Evolutionary conservation across 176 grass and related monocot genomes (phyloP), one percentile per base, ranked within the genome.

Genomic region (Alloteropsis semialata): DNA sequence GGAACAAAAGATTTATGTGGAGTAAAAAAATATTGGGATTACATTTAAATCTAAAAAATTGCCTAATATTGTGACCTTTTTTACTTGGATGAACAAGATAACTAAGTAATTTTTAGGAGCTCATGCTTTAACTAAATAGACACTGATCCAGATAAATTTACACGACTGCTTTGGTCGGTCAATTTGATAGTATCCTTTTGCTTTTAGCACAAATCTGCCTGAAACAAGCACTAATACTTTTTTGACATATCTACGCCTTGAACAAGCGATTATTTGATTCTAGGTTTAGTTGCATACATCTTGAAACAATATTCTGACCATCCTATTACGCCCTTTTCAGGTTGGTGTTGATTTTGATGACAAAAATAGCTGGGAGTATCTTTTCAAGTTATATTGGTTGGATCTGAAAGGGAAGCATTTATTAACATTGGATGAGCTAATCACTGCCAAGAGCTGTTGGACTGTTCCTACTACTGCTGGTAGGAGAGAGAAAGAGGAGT

Each of bases 331-430:
- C 48, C 22, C 42, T 39, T 81, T 71, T 38, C 85, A 99, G 97
- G 88, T 81, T 87, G 85, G 34, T 19, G 89, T 99, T 84, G 97
- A 99, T 85, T 99, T 99, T 83, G 91, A 99, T 78, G 97, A 99
- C 71, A 83, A 90, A 85, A 92, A 84, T 89, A 99, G 89, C 78
- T 99, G 97, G 97, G 93, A 99, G 86, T 99, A 99, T 81, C 90
- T 99, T 63, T 99, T 99, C 86, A 99, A 99, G 80, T 78, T 96
- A 70, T 99, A 99, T 83, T 99, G 97, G 97, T 91, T 99, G 55
- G 84, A 92, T 82, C 65, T 90, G n/a, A 99, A 96, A 90, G 63
- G 90, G 71, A 99, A 91, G 11, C 62, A 94, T 54, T 82, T 72
- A 42, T 70, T 99, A 85, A 96, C 91, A 50, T 81, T 94, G 53